Conservation (phyloP, 768 basidiomycete genomes). For the Chalciporus pseudorubinellus region DNA sequence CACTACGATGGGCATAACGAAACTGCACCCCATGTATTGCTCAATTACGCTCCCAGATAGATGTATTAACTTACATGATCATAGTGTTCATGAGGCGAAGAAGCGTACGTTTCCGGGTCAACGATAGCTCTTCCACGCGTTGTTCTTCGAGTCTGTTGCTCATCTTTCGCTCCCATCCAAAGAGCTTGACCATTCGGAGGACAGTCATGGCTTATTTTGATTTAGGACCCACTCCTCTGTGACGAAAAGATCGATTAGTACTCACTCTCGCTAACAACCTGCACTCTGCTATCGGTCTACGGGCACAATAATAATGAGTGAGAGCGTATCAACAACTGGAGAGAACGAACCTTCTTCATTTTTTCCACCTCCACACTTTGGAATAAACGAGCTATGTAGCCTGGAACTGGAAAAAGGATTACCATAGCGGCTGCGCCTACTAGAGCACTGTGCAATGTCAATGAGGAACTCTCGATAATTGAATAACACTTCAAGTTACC, state of each 20-base stretch:
- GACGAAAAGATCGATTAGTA: constrained; percentile 8
- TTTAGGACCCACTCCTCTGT: background rate
- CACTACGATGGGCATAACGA: constrained; percentile 54
- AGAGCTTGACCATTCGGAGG: constrained; percentile 68
- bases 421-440: constrained; percentile 54
- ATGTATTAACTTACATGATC: constrained; percentile 13
- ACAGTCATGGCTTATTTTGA: constrained; percentile 44
- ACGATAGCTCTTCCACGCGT: constrained; percentile 58
- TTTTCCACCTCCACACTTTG: constrained; percentile 47
- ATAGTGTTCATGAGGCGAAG: constrained; percentile 42
- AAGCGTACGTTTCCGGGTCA: constrained; percentile 51
- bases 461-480: constrained; percentile 31
- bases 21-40: constrained; percentile 35
- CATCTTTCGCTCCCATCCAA: constrained; percentile 63
- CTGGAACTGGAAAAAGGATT: constrained; percentile 56
- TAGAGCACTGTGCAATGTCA: constrained; percentile 47
- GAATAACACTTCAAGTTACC: background rate
- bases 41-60: background rate
- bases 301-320: constrained; percentile 42
- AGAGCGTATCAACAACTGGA: background rate
- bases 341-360: constrained; percentile 41
- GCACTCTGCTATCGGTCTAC: constrained; percentile 39
- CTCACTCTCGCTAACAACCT: constrained; percentile 58
- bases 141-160: constrained; percentile 49
- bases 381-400: constrained; percentile 47